Percentiles rank a stretch among this genome's conserved stretches.
phyloP scores from a whole-genome alignment of 768 basidiomycete genomes.

The Boletus eberwhitei region DNA sequence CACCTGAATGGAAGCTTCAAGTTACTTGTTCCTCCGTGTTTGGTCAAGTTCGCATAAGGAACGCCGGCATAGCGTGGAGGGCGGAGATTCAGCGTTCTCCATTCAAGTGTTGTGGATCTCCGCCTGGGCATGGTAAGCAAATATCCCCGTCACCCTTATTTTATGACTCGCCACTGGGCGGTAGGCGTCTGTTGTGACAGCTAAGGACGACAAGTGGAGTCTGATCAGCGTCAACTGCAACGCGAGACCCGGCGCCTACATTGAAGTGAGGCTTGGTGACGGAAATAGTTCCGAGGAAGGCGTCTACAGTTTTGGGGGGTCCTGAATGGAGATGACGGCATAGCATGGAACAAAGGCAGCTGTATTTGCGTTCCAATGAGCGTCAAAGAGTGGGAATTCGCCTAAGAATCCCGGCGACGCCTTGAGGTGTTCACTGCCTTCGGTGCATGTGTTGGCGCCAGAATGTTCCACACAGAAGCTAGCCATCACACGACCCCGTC shows the following conservation, averaged over 20 bases:
- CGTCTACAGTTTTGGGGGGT: background rate
- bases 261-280: background rate
- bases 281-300: background rate
- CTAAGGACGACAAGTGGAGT: background rate
- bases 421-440: background rate
- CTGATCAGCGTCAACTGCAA: slow-evolving; percentile 4
- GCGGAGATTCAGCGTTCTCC: slow-evolving; percentile 5
- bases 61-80: background rate
- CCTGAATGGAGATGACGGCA: slow-evolving; percentile 11
- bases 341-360: background rate
- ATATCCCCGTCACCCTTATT: background rate
- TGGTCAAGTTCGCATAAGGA: background rate
- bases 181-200: background rate
- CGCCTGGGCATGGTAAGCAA: background rate
- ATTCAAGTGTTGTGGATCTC: background rate
- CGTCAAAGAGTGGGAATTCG: background rate
- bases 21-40: background rate
- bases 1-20: slow-evolving; percentile 16
- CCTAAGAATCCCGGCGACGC: background rate
- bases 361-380: background rate
- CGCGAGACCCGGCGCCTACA: background rate
- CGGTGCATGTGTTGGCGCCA: background rate
- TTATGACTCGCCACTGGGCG: background rate
- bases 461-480: background rate
- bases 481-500: background rate